phyloP scores from a whole-genome alignment of 768 basidiomycete species.

The Rhodotorula graminis region DNA sequence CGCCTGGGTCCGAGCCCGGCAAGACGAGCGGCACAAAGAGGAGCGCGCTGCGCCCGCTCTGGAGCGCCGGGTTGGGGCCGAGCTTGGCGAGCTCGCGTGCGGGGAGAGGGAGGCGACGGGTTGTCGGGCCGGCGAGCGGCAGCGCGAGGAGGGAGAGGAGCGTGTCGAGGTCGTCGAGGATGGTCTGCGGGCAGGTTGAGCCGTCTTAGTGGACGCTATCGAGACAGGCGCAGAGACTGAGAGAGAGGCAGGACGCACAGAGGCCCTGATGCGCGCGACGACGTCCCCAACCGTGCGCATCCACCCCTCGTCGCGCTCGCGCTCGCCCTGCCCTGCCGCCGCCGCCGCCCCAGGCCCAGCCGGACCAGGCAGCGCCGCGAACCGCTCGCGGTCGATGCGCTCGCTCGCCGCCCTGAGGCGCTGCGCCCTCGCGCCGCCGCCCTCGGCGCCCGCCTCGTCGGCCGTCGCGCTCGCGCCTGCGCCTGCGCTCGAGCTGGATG shows the following conservation, averaged over 20 bases:
- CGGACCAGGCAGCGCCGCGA: background rate
- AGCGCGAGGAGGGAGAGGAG: conserved; percentile 20
- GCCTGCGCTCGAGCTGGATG: too few relatives aligned
- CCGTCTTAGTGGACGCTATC: too few relatives aligned
- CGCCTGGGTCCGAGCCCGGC: too few relatives aligned
- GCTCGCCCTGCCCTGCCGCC: background rate
- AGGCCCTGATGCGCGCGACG: conserved; percentile 12
- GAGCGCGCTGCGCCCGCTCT: conserved; percentile 58
- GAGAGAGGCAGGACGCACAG: conserved; percentile 1
- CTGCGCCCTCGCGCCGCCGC: background rate
- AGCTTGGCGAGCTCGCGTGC: conserved; percentile 64
- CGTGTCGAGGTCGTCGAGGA: conserved; percentile 32
- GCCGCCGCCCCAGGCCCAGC: background rate
- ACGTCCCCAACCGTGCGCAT: conserved; percentile 20
- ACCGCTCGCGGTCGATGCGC: conserved; percentile 1
- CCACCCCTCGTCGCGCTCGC: conserved; percentile 6
- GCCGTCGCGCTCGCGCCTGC: background rate
- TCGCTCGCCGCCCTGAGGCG: background rate
- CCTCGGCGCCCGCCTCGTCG: background rate
- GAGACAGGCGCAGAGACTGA: too few relatives aligned
- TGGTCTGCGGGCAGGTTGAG: conserved; percentile 3
- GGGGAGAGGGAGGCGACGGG: conserved; percentile 12
- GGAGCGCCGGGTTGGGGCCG: conserved; percentile 53
- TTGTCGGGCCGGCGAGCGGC: background rate
- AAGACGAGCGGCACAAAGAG: conserved; percentile 17